Conservation (phyloP, 805 yeast species). For the Starmera amethionina region DNA sequence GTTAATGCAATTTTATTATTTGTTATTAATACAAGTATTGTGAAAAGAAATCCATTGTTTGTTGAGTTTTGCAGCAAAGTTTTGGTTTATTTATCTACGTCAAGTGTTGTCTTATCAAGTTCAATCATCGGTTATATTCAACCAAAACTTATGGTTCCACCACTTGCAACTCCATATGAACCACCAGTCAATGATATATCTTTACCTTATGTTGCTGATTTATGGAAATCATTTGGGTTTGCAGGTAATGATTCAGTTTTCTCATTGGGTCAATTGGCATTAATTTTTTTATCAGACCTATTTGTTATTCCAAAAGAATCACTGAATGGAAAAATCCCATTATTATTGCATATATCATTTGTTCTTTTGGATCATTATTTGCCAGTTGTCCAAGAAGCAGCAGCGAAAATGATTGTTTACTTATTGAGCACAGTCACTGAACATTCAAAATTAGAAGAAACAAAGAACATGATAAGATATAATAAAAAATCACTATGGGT, state of each 20-base stretch:
- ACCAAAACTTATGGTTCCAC: conserved; percentile 87
- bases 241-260: conserved; percentile 64
- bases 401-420: conserved; percentile 65
- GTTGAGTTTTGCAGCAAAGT: conserved; percentile 77
- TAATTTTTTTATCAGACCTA: conserved; percentile 77
- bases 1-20: conserved; percentile 65
- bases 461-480: conserved; percentile 47
- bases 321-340: conserved; percentile 50
- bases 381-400: conserved; percentile 75
- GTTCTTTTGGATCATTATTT: conserved; percentile 84
- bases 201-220: conserved; percentile 71
- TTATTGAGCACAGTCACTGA: conserved; percentile 49
- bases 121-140: conserved; percentile 59
- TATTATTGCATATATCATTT: conserved; percentile 69
- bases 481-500: conserved; percentile 56
- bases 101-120: conserved; percentile 44
- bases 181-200: conserved; percentile 25
- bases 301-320: conserved; percentile 58
- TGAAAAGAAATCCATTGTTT: conserved; percentile 59
- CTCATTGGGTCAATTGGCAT: conserved; percentile 79
- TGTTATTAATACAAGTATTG: conserved; percentile 56
- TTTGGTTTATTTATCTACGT: conserved; percentile 63
- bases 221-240: conserved; percentile 45
- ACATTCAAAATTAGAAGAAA: conserved; percentile 41
- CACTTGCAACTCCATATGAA: conserved; percentile 27